Base-by-base conservation (phyloP, 768 basidiomycete species). In the Pleurotus ostreatus region DNA sequence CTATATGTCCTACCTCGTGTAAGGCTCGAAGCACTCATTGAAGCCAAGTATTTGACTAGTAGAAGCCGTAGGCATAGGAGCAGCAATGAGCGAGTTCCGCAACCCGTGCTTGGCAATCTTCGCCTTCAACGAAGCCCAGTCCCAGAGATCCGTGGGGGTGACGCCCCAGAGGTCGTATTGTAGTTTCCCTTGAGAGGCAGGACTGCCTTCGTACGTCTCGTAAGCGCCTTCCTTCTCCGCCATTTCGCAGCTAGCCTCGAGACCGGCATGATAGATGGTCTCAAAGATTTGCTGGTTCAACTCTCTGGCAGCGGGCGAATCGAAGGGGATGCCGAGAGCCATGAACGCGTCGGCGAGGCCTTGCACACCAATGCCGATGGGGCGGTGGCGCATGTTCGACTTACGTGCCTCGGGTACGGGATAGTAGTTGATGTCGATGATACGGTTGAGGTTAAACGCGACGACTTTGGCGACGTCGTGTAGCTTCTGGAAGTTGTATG, bases 51-150 rank as follows among this genome's bases (percentile, higher is more conserved):
- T 99, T 74, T 98, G 97, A 71, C 91, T 94, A 2, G 97, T 99
- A 20, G 94, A 96, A 1, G 97, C 97, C 30, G 97, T 99, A 1
- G 97, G 97, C 97, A 99, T 99, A n/a, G 96, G 96, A 0, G 96
- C 87, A 58, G 92, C 74, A 11, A 98, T 76, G 15, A 98, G 77
- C 26, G 96, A 95, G 76, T 98, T 98, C 60, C 94, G 75, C 55
- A 98, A 71, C 55, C 96, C 96, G 64, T 81, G 80, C 62, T 79
- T 75, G 15, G 84, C 83, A 54, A 99, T 89, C 71, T 91, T 89
- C 63, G 81, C 89, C 78, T 96, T 97, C 68, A 98, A 75, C 59
- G 78, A 69, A 0, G 80, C 67, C 97, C 97, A 99, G 66, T 99
- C 94, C 97, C 97, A 99, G 6, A 98, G 79, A 47, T 83, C 80